A percentile compares a stretch with the other conserved stretches of the same genome.
These are phyloP conservation scores for Tripterygium wilfordii DNA, from an alignment of 177 flowering plant species.

Conservation along the genomic window DNA sequence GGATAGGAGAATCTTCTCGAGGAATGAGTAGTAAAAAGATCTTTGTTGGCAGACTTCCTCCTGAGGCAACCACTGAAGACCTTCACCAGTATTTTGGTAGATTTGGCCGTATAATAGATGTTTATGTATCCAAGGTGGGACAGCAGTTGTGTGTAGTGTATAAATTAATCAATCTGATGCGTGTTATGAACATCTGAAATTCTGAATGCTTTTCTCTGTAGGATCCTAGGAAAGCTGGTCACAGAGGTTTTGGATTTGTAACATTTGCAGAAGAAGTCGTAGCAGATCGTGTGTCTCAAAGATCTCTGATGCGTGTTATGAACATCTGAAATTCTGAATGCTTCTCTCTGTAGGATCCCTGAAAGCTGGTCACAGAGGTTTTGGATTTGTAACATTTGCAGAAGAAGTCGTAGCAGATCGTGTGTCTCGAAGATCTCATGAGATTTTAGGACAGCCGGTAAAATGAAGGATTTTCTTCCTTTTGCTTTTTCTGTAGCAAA, in stretches of 20 bases:
- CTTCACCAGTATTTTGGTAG: constrained; percentile 88
- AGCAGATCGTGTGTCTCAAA: constrained; percentile 91
- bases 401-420: constrained; percentile 98
- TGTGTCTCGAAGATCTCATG: constrained; percentile 93
- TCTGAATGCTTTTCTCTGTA: constrained; percentile 22
- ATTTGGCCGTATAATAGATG: constrained; percentile 97
- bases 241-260: constrained; percentile 98
- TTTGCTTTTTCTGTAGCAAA: too few species aligned
- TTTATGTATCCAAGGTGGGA: constrained; percentile 88
- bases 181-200: constrained; percentile 1
- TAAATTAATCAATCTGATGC: not conserved
- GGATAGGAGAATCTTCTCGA: constrained; percentile 40
- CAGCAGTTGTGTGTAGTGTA: not conserved
- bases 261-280: constrained; percentile 98
- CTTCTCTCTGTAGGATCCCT: constrained; percentile 66
- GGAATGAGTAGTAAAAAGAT: constrained; percentile 92
- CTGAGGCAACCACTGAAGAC: constrained; percentile 85
- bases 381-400: constrained; percentile 98
- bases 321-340: constrained; percentile 10
- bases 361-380: constrained; percentile 95
- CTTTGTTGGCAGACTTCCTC: constrained; percentile 97
- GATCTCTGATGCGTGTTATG: constrained; percentile 34
- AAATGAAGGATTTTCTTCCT: not conserved
- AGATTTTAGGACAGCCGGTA: constrained; percentile 97
- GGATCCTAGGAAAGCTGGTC: constrained; percentile 98